Base-by-base conservation (phyloP, 768 basidiomycete species). In the Lepiota brunneoincarnata region DNA sequence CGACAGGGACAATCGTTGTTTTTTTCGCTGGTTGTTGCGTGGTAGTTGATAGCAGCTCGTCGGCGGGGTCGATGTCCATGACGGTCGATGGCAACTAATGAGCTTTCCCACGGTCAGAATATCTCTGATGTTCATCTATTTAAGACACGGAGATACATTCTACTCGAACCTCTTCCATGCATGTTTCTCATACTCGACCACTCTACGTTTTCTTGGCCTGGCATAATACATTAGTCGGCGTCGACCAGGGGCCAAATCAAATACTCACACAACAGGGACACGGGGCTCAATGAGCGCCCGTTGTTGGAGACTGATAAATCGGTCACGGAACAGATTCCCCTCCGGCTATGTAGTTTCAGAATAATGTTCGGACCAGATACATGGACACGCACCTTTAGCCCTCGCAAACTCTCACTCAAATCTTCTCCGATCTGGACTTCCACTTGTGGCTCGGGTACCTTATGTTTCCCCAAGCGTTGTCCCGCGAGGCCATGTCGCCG, bases 341-440 rank as follows among this genome's bases (percentile, higher is more conserved):
- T 97, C 93, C 15, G 91, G 91, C 93, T 96, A 56, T 28, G 47
- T 18, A 51, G 50, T 15, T 45, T 57, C 20, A 48, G 47, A 45
- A 24, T n/a, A 34, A 31, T 37, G 54, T 28, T 18, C 31, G 38
- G 51, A 11, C 2, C 17, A 23, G n/a, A 50, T 31, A 10, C 4
- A 49, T 46, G 3, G 18, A 40, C 17, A 70, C 79, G 39, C 48
- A 91, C 93, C 84, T 93, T 93, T 63, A 98, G 71, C 37, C 76
- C 84, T 52, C 94, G 75, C 61, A 96, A 70, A 62, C 77, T 93
- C 70, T 97, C 94, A 52, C 80, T 88, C 45, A 97, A 69, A 64
- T 97, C 92, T 58, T 96, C 94, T 2, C 91, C 91, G 0, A 96
- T 77, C 69, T 97, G 94, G 14, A 98, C 93, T 41, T 87, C 89